Evolutionary conservation across 371 early-diverging fungal genomes (phyloP), one percentile per base, ranked within the genome.

Genomic region (Nosema muscidifuracis): DNA sequence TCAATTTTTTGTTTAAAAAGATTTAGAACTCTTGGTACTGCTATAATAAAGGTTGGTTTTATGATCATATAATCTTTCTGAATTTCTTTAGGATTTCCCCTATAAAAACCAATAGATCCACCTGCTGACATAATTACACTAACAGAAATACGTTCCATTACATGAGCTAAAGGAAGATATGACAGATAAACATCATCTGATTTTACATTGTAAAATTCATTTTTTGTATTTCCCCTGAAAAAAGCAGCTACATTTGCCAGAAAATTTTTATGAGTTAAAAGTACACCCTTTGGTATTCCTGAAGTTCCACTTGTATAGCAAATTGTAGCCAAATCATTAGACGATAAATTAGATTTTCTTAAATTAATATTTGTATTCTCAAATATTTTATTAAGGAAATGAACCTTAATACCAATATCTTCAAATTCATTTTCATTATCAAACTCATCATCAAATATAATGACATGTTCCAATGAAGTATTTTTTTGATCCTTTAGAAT

Each of bases 291-390:
- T 30, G 93, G 93, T 64, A 83, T 85, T 36, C 95, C 92, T 87
- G 40, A 89, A 0, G 90, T 89, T 51, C 93, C 94, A 80, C 89
- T 89, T 7, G 99, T 96, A 82, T 94, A 98, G 86, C 92, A 94
- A 75, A 96, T 90, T 15, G 94, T 93, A 33, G 90, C 89, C 65
- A 92, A 82, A 75, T 89, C 89, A 0, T 89, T 87, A 30, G 40
- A 51, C 31, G 28, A 71, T 20, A 77, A 75, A 7, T 55, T 34
- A 40, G 10, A 4, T 15, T 12, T 42, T 24, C 16, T 28, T 33
- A 18, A 34, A 31, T 22, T 34, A 33, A 33, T 63, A 53, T 64
- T 50, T 16, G 60, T 40, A 20, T 22, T 50, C n/a, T 67, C 28
- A 10, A 78, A 26, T 26, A 83, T 77, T 42, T 82, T 75, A 53